Evolutionary conservation across 163 green algal species (phyloP).

Genomic region (Prototheca wickerhamii): DNA sequence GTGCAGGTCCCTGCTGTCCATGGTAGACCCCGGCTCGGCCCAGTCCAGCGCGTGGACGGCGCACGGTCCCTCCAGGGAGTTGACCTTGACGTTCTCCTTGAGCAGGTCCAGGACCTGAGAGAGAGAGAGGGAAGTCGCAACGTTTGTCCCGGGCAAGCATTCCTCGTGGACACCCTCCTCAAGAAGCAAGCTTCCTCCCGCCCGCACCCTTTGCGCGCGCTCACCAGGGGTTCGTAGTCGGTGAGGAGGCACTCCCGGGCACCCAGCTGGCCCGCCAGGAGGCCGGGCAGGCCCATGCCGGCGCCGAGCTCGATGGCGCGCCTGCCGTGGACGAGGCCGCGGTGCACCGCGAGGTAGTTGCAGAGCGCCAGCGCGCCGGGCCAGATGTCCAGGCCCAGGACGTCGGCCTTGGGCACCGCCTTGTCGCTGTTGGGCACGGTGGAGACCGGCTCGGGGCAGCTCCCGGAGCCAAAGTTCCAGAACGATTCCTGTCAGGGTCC

Average conservation of each 20-base stretch:
- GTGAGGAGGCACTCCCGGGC: constrained; percentile 1
- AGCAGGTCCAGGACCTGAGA: constrained; percentile 9
- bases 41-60: constrained; percentile 9
- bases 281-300: constrained; percentile 20
- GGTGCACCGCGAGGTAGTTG: constrained; percentile 6
- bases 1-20: background rate
- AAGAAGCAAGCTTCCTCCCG: too few relatives aligned
- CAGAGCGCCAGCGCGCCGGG: constrained; percentile 15
- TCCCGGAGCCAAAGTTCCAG: constrained; percentile 1
- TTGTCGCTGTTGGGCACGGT: background rate
- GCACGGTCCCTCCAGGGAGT: background rate
- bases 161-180: background rate
- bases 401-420: background rate
- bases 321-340: background rate
- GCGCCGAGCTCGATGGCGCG: constrained; percentile 14
- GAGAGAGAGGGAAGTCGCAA: background rate
- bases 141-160: background rate
- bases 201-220: background rate
- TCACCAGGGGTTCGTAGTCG: constrained; percentile 19
- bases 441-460: background rate
- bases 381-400: constrained; percentile 23
- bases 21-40: background rate
- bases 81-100: constrained; percentile 3
- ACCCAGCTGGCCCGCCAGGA: constrained; percentile 15
- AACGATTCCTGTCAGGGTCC: constrained; percentile 8